phyloP scores from a whole-genome alignment of 2,329 filamentous ascomycete genomes.

The Emericellopsis cladophorae region DNA sequence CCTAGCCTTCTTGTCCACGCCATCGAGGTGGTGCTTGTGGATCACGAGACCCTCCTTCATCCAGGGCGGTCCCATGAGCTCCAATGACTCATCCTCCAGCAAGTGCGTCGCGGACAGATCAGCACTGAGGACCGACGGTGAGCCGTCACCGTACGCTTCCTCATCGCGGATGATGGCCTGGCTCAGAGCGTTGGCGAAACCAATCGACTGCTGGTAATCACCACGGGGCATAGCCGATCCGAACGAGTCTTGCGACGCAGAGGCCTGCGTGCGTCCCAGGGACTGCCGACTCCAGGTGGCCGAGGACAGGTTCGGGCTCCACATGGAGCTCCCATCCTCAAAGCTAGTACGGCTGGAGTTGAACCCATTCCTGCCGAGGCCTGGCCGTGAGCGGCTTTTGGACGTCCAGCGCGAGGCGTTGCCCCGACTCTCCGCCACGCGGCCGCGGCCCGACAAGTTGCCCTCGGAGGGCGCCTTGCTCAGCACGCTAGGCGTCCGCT shows the following conservation, averaged over 20 bases:
- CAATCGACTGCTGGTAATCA: constrained; percentile 92
- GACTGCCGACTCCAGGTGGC: constrained; percentile 95
- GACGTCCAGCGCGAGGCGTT: constrained; percentile 63
- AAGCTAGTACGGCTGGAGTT: constrained; percentile 89
- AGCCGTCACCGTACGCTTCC: constrained; percentile 37
- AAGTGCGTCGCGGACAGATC: constrained; percentile 49
- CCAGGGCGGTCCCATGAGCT: constrained; percentile 91
- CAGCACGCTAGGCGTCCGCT: constrained; percentile 77
- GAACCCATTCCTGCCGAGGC: constrained; percentile 63
- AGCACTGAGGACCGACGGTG: constrained; percentile 43
- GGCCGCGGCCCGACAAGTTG: constrained; percentile 55
- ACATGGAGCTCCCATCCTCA: constrained; percentile 80
- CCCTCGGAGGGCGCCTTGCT: constrained; percentile 88
- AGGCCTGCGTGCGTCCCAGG: constrained; percentile 78
- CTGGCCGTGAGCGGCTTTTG: constrained; percentile 71
- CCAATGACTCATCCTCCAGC: constrained; percentile 84
- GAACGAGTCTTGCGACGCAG: constrained; percentile 86
- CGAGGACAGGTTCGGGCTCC: constrained; percentile 76
- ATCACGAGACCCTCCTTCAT: constrained; percentile 93
- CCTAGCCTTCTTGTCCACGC: constrained; percentile 81
- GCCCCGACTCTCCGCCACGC: constrained; percentile 46
- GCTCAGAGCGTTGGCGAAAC: constrained; percentile 91
- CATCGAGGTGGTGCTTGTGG: constrained; percentile 92
- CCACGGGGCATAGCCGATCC: constrained; percentile 61
- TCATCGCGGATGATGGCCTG: constrained; percentile 95